A percentile compares a stretch with the other conserved stretches of the same genome.
These are phyloP conservation scores for Capsicum pubescens DNA, from an alignment of 257 asterid species.

Conservation along the genomic window DNA sequence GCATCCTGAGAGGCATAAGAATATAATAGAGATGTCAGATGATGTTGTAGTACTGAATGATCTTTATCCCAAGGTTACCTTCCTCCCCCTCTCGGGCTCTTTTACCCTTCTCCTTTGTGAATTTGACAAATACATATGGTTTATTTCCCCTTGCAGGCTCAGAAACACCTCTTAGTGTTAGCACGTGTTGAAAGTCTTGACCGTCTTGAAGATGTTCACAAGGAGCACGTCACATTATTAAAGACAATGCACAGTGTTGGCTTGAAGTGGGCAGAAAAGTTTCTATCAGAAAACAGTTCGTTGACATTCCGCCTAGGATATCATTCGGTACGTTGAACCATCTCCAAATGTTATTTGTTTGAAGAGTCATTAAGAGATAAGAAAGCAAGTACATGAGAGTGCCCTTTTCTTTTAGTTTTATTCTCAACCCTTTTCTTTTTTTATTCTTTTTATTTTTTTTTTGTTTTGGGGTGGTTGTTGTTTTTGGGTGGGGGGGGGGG, in stretches of 20 bases:
- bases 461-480: too few relatives aligned
- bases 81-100: conserved; percentile 26
- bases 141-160: conserved; percentile 60
- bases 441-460: background rate
- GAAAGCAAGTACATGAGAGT: background rate
- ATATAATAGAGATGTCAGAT: conserved; percentile 60
- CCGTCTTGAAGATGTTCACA: conserved; percentile 60
- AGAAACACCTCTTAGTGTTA: conserved; percentile 68
- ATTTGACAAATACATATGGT: background rate
- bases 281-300: conserved; percentile 55
- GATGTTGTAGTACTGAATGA: conserved; percentile 81
- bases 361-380: background rate
- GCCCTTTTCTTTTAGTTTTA: background rate
- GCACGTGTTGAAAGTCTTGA: conserved; percentile 80
- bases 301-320: conserved; percentile 84
- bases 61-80: conserved; percentile 87
- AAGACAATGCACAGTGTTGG: conserved; percentile 78
- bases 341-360: background rate
- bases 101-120: background rate
- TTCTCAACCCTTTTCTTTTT: background rate
- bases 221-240: conserved; percentile 64
- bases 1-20: conserved; percentile 68
- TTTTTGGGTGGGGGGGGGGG: too few relatives aligned
- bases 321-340: conserved; percentile 59
- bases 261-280: conserved; percentile 72